These are phyloP conservation scores for Nakazawaea ernobii DNA, from an alignment of 805 yeast genomes.

Conservation along the genomic window DNA sequence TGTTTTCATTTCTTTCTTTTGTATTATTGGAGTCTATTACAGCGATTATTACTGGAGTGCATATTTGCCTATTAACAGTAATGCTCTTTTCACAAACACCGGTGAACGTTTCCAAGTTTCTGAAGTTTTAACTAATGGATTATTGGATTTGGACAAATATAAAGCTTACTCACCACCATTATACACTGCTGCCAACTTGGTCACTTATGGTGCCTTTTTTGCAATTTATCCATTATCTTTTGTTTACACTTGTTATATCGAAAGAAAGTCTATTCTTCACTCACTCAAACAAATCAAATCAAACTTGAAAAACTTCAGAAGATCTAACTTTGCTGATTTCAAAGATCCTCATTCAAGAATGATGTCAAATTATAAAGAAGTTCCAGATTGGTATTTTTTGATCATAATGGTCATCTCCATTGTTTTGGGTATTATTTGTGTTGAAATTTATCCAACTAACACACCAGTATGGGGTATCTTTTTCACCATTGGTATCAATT, in stretches of 20 bases:
- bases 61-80: conserved; percentile 40
- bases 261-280: conserved; percentile 35
- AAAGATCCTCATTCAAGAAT: conserved; percentile 53
- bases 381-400: conserved; percentile 46
- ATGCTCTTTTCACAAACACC: conserved; percentile 43
- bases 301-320: conserved; percentile 18
- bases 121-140: conserved; percentile 36
- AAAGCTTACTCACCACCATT: conserved; percentile 59
- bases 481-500: conserved; percentile 44
- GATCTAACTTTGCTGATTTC: conserved; percentile 19
- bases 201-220: conserved; percentile 52
- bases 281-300: conserved; percentile 31
- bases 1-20: conserved; percentile 24
- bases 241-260: conserved; percentile 39
- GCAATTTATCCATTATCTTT: conserved; percentile 52
- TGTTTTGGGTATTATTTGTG: conserved; percentile 27
- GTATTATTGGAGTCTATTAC: conserved; percentile 33
- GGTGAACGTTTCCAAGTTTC: conserved; percentile 44
- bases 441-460: conserved; percentile 38
- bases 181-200: conserved; percentile 56
- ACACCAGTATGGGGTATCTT: conserved; percentile 60
- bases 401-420: conserved; percentile 27
- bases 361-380: conserved; percentile 54
- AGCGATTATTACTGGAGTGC: conserved; percentile 33
- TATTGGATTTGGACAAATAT: conserved; percentile 42